Evolutionary conservation across 164 flowering plant species (phyloP), one percentile per base, ranked within the genome.

Genomic region (Malania oleifera): DNA sequence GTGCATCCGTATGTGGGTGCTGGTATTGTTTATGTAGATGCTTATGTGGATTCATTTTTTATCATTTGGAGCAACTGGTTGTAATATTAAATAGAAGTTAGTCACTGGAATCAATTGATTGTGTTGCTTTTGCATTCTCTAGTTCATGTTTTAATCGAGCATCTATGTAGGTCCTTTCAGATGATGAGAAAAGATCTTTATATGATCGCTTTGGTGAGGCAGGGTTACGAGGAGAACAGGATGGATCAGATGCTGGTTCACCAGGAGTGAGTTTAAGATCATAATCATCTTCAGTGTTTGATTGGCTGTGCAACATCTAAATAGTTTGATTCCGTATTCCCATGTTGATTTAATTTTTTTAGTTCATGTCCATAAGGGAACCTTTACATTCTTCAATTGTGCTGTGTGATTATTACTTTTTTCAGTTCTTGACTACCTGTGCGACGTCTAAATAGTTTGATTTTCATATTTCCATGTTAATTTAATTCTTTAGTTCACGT

Each of bases 171-270:
- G 97, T 93, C 56, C 73, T 93, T 60, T 90, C 99, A 72, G 96
- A 88, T 74, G 73, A 74, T 68, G 96, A 93, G 71, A 93, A 88
- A 69, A 82, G 95, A 65, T 80, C 90, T 71, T 56, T 79, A 60
- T 90, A 90, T 81, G 99, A 93, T 72, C 90, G 82, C 56, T 88
- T 80, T 86, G 97, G 99, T 70, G 97, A 90, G 82, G 87, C 80
- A 67, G 99, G 92, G 73, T 67, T 90, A 56, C 76, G 67, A 37
- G 87, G 80, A 65, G 89, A 81, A 56, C 77, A 60, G 74, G 81
- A 63, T 58, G 81, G 77, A 38, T 61, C 83, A 15, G 72, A 62
- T 58, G 60, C 59, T 52, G 72, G 69, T 64, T 64, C 90, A 55
- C 75, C 64, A 39, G 87, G 79, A 80, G 97, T 90, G 80, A 8